Conservation (phyloP, 1,284 basidiomycete species). For the Cutaneotrichosporon spelunceum region DNA sequence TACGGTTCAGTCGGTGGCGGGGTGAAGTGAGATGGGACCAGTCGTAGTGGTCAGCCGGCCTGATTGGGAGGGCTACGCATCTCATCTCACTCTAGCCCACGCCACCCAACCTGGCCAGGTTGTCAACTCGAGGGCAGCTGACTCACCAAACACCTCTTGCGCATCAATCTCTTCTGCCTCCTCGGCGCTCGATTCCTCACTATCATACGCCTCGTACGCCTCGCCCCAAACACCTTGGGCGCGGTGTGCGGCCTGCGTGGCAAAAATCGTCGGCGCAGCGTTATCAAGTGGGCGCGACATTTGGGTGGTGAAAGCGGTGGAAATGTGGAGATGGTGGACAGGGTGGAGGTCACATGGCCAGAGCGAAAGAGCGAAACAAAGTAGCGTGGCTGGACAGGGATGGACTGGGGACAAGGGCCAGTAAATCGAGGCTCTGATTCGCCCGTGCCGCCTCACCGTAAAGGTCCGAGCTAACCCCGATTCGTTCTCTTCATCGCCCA, state of each 20-base stretch:
- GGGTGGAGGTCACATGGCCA: not conserved
- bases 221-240: constrained; percentile 23
- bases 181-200: constrained; percentile 11
- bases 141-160: constrained; percentile 58
- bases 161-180: constrained; percentile 59
- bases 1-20: too few species aligned
- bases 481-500: constrained; percentile 9
- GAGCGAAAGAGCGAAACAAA: not conserved
- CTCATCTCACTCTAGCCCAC: not conserved
- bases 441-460: constrained; percentile 14
- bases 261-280: constrained; percentile 47
- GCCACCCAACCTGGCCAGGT: not conserved
- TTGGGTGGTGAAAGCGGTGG: too few species aligned
- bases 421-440: not conserved
- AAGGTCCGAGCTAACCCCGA: constrained; percentile 19
- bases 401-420: not conserved
- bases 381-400: too few species aligned
- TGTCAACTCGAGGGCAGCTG: too few species aligned
- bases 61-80: too few species aligned
- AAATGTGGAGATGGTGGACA: not conserved
- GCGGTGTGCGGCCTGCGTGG: constrained; percentile 25
- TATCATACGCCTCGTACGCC: constrained; percentile 7
- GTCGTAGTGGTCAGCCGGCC: too few species aligned
- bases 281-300: constrained; percentile 48
- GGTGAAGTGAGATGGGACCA: not conserved